Percentiles rank a stretch among this genome's conserved stretches.
These are phyloP conservation scores for Saitozyma podzolica DNA, from an alignment of 768 basidiomycete species.

Conservation along the genomic window DNA sequence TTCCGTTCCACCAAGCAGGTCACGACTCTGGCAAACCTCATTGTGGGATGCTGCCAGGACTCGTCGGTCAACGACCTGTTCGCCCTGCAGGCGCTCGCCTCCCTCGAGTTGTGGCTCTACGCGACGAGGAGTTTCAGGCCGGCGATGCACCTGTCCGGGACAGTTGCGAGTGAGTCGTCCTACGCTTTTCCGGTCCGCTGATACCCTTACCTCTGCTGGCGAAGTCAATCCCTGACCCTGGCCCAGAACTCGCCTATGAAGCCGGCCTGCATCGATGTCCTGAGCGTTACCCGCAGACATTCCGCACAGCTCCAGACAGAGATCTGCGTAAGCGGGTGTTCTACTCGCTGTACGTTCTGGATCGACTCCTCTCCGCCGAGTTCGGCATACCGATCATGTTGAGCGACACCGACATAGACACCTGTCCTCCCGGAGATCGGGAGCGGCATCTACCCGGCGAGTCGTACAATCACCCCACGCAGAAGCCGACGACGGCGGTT, in stretches of 20 bases:
- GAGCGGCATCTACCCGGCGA: conserved; percentile 15
- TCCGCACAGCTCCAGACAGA: conserved; percentile 5
- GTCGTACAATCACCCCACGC: conserved; percentile 1
- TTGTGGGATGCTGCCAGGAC: conserved; percentile 17
- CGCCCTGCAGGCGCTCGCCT: conserved; percentile 22
- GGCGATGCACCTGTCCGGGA: conserved; percentile 22
- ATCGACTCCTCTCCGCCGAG: conserved; percentile 27
- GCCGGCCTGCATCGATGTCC: conserved; percentile 35
- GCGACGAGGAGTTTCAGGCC: conserved; percentile 14
- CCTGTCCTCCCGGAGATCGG: conserved; percentile 19
- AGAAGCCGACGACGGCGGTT: neutral
- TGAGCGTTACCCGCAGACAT: conserved; percentile 15
- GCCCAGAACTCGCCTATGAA: conserved; percentile 24
- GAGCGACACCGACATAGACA: conserved; percentile 31
- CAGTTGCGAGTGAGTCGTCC: conserved; percentile 20
- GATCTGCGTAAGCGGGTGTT: conserved; percentile 28
- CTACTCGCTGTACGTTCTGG: conserved; percentile 27
- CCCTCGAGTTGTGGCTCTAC: conserved; percentile 18
- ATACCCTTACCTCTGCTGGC: no score
- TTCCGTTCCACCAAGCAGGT: conserved; percentile 13
- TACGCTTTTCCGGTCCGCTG: no score
- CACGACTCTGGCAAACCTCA: conserved; percentile 14
- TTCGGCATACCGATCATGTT: conserved; percentile 33
- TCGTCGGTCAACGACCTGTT: conserved; percentile 21
- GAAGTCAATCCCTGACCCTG: neutral